These are phyloP conservation scores for Erythrophleum fordii DNA, from an alignment of 306 rosid species.

Conservation along the genomic window DNA sequence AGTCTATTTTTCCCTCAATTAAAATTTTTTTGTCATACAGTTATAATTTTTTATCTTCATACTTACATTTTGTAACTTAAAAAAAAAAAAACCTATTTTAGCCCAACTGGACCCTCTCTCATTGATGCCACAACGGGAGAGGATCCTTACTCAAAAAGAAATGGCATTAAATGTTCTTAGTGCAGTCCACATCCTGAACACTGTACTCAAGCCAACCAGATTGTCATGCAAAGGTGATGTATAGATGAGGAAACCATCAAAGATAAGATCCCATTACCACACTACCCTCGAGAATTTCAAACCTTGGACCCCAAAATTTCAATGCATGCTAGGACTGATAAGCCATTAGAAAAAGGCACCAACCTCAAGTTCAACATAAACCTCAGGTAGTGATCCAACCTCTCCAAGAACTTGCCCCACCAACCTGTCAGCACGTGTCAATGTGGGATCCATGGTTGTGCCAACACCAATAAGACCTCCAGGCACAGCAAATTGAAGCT, in stretches of 20 bases:
- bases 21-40: no score
- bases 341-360: constrained; percentile 54
- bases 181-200: neutral
- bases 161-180: neutral
- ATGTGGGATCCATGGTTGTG: constrained; percentile 96
- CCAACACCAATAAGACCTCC: constrained; percentile 97
- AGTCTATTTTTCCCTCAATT: no score
- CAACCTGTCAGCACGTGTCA: constrained; percentile 97
- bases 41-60: no score
- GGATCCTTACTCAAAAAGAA: no score
- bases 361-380: constrained; percentile 92
- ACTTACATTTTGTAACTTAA: no score
- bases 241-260: neutral
- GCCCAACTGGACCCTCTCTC: no score
- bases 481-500: constrained; percentile 94
- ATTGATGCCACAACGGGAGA: no score
- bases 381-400: constrained; percentile 95
- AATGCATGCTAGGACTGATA: constrained; percentile 5
- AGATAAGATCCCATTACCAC: neutral
- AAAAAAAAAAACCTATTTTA: no score
- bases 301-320: neutral
- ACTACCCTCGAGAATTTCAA: neutral
- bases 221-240: neutral
- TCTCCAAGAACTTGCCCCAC: constrained; percentile 98
- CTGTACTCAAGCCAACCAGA: no score